Evolutionary conservation across 2,329 filamentous ascomycete genomes (phyloP).

Genomic region (Seiridium cupressi): DNA sequence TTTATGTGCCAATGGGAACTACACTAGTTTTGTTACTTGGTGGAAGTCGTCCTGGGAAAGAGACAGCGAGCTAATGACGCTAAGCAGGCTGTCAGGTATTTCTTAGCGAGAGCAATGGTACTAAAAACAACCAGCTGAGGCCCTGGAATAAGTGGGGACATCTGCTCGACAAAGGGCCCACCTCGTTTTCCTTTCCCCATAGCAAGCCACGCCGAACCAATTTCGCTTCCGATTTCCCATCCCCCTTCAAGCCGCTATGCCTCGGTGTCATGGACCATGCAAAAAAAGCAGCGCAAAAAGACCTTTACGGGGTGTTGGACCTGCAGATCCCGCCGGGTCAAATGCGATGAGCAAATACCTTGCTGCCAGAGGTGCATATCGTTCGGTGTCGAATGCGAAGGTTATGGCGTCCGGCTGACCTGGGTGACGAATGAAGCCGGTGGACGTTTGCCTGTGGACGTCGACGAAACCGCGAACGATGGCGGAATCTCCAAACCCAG

Average conservation of each 20-base stretch:
- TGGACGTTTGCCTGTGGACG: not conserved
- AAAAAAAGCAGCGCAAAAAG: conserved; percentile 1
- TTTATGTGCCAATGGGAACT: no score
- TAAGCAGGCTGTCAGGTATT: no score
- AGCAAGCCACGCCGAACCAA: not conserved
- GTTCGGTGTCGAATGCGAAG: conserved; percentile 16
- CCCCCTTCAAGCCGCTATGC: not conserved
- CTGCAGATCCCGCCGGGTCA: conserved; percentile 4
- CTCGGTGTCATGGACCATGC: not conserved
- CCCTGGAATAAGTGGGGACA: no score
- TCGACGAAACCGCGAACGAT: not conserved
- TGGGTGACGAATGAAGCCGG: conserved; percentile 11
- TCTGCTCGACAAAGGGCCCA: no score
- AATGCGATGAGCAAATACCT: conserved; percentile 4
- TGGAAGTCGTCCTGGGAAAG: no score
- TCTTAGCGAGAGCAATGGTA: no score
- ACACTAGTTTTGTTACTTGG: no score
- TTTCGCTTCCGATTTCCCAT: not conserved
- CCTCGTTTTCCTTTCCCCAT: not conserved
- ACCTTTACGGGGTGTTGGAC: conserved; percentile 6
- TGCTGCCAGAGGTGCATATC: not conserved
- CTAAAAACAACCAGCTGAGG: no score
- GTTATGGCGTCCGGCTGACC: conserved; percentile 17
- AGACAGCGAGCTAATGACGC: no score
- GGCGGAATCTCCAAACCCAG: no score